These are phyloP conservation scores for Thielaviopsis musarum DNA, from an alignment of 2,329 filamentous ascomycete genomes.

Conservation along the genomic window DNA sequence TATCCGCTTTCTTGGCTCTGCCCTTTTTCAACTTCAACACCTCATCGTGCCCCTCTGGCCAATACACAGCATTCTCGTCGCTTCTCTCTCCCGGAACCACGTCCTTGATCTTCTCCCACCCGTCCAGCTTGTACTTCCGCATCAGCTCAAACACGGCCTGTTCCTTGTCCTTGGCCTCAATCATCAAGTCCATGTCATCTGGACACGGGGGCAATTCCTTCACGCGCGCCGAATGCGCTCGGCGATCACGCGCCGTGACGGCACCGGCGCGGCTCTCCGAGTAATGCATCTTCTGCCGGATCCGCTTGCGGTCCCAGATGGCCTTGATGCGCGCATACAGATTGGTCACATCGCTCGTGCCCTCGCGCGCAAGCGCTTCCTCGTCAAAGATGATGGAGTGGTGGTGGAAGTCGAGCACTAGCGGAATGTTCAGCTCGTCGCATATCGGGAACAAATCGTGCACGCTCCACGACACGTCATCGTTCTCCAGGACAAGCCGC, in stretches of 20 bases:
- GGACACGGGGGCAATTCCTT: conserved; percentile 66
- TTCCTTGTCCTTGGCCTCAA: conserved; percentile 96
- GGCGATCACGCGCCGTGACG: conserved; percentile 39
- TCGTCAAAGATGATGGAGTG: conserved; percentile 85
- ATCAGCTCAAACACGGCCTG: conserved; percentile 92
- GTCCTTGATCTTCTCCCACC: conserved; percentile 58
- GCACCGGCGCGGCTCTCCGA: conserved; percentile 56
- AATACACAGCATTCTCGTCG: conserved; percentile 22
- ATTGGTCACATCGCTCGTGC: conserved; percentile 61
- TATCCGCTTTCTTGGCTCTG: conserved; percentile 32
- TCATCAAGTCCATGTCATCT: conserved; percentile 88
- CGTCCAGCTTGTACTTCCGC: conserved; percentile 70
- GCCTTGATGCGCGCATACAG: conserved; percentile 62
- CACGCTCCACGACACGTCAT: conserved; percentile 84
- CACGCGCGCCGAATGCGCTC: conserved; percentile 75
- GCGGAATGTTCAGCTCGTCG: conserved; percentile 82
- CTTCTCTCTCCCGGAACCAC: conserved; percentile 46
- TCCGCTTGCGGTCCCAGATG: conserved; percentile 71
- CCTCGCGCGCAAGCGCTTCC: conserved; percentile 66
- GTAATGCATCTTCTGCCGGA: conserved; percentile 94
- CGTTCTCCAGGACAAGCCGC: conserved; percentile 79
- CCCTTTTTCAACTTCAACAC: conserved; percentile 74
- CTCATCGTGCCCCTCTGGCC: conserved; percentile 78
- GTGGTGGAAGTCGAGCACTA: conserved; percentile 87
- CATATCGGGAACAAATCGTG: conserved; percentile 82